Conservation (phyloP, 176 grass and related monocot species). For the Areca catechu region DNA sequence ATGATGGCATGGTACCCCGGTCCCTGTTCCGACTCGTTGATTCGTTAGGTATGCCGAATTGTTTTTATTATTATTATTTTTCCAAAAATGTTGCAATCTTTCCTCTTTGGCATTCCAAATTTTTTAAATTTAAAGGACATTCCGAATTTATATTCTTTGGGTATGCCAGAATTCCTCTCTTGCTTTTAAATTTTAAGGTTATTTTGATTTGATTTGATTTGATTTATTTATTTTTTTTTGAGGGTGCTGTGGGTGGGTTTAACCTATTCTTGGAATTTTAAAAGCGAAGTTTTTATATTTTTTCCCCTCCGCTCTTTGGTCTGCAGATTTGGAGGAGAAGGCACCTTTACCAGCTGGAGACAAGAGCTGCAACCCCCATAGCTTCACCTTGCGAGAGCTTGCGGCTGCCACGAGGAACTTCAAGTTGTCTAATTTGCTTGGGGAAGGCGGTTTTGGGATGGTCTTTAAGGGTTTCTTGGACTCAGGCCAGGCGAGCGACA, state of each 20-base stretch:
- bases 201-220: too few relatives aligned
- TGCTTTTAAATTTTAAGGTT: neutral
- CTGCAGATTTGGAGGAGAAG: constrained; percentile 18
- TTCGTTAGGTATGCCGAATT: constrained; percentile 17
- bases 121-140: too few relatives aligned
- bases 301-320: neutral
- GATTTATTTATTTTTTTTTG: too few relatives aligned
- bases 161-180: neutral
- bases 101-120: too few relatives aligned
- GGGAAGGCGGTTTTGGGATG: constrained; percentile 42
- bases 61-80: too few relatives aligned
- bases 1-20: neutral
- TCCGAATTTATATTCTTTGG: too few relatives aligned
- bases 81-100: too few relatives aligned
- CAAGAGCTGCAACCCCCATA: constrained; percentile 12
- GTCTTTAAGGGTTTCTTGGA: constrained; percentile 34
- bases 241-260: too few relatives aligned
- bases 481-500: constrained; percentile 21
- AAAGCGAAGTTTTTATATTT: too few relatives aligned
- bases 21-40: constrained; percentile 16
- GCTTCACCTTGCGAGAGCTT: constrained; percentile 24
- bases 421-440: constrained; percentile 24
- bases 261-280: neutral
- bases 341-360: constrained; percentile 6
- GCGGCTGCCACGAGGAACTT: constrained; percentile 27